Conservation (phyloP, 1,284 basidiomycete species). For the Ustilago tritici region DNA sequence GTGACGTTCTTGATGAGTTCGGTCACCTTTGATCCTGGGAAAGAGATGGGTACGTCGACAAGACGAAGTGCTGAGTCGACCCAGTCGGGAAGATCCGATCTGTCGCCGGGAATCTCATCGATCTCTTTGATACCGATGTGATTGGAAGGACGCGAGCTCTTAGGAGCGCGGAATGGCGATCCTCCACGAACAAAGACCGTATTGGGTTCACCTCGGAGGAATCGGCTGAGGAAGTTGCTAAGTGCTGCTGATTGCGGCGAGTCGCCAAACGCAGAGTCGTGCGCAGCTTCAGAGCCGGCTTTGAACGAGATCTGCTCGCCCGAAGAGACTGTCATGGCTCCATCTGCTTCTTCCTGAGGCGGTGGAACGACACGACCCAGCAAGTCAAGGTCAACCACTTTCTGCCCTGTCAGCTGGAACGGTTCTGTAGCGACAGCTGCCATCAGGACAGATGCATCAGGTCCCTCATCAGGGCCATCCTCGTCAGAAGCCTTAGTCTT, state of each 20-base stretch:
- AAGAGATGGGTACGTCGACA: slow-evolving; percentile 60
- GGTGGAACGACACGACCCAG: slow-evolving; percentile 61
- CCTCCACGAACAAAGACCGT: slow-evolving; percentile 64
- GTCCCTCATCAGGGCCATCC: slow-evolving; percentile 6
- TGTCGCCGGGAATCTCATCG: slow-evolving; percentile 49
- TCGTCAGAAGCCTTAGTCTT: slow-evolving; percentile 4
- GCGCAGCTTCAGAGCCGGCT: neutral
- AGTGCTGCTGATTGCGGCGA: slow-evolving; percentile 56
- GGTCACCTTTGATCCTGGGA: slow-evolving; percentile 62
- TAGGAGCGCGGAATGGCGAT: slow-evolving; percentile 49
- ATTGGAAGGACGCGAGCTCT: slow-evolving; percentile 7
- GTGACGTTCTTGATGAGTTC: slow-evolving; percentile 66
- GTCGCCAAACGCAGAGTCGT: slow-evolving; percentile 19
- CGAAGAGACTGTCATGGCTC: neutral
- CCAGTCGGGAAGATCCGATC: slow-evolving; percentile 59
- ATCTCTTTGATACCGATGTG: neutral
- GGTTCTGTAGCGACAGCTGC: slow-evolving; percentile 62
- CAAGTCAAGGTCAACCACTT: slow-evolving; percentile 51
- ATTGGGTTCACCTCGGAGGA: slow-evolving; percentile 62
- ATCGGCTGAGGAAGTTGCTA: slow-evolving; percentile 60
- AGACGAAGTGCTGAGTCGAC: slow-evolving; percentile 57
- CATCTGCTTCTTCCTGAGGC: slow-evolving; percentile 24
- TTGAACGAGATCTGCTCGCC: slow-evolving; percentile 12
- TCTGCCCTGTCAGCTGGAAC: slow-evolving; percentile 55
- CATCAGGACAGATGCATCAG: slow-evolving; percentile 52